These are phyloP conservation scores for Andrographis paniculata DNA, from an alignment of 305 asterid species.

Conservation along the genomic window DNA sequence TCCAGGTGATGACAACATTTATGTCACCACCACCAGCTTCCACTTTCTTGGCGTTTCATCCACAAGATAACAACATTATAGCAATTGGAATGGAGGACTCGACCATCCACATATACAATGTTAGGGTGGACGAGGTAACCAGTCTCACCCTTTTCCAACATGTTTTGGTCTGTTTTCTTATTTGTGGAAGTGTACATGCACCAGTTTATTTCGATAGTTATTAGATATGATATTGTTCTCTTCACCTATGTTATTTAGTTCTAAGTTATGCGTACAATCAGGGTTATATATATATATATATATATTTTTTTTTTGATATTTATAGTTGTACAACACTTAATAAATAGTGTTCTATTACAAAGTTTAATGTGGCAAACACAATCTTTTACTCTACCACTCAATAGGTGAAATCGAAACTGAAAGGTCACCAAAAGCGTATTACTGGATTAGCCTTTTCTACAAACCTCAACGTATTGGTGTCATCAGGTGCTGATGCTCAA, in stretches of 20 bases:
- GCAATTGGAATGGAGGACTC: constrained; percentile 89
- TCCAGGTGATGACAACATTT: constrained; percentile 78
- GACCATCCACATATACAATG: constrained; percentile 69
- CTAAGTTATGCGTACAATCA: no score
- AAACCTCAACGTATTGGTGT: constrained; percentile 59
- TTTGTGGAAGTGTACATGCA: no score
- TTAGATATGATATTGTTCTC: no score
- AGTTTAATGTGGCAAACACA: no score
- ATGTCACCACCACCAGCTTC: constrained; percentile 89
- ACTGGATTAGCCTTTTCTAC: constrained; percentile 76
- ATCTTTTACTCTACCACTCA: no score
- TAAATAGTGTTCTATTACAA: no score
- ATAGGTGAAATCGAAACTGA: constrained; percentile 64
- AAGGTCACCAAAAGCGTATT: constrained; percentile 78
- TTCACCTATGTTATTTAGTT: no score
- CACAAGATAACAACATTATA: constrained; percentile 74
- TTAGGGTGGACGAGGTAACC: constrained; percentile 63
- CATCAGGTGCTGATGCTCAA: constrained; percentile 82
- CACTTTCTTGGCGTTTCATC: constrained; percentile 74
- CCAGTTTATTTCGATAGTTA: no score
- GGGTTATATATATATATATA: no score
- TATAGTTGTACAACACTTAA: no score
- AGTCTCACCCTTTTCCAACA: constrained; percentile 4
- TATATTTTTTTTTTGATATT: no score
- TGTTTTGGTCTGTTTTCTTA: no score